Percentiles rank a stretch among this genome's conserved stretches.
Evolutionary conservation across 106 monocot species (phyloP).

Genomic region (Iris macrosiphon): DNA sequence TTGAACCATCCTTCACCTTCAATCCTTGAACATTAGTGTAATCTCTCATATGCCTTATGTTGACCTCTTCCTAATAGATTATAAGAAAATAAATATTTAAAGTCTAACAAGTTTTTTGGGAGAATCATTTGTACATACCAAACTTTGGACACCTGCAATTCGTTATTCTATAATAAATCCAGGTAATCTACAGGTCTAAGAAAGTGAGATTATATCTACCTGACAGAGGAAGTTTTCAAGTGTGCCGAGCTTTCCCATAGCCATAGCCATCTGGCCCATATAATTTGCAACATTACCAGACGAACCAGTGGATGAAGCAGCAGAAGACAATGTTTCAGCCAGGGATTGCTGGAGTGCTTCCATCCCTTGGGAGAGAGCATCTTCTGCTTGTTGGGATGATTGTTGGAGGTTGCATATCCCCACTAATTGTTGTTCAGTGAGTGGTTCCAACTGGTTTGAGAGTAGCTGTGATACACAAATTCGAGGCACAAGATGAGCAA

Average conservation of each 20-base stretch:
- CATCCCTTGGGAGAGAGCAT: conserved; percentile 54
- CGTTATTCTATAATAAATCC: no score
- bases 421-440: conserved; percentile 42
- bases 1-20: no score
- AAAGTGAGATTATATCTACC: conserved; percentile 9
- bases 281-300: conserved; percentile 63
- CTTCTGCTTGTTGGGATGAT: conserved; percentile 48
- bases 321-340: conserved; percentile 42
- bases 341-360: conserved; percentile 52
- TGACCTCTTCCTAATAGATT: no score
- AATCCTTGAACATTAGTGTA: no score
- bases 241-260: conserved; percentile 66
- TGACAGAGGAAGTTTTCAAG: conserved; percentile 58
- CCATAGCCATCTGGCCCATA: conserved; percentile 78
- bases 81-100: no score
- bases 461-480: conserved; percentile 26
- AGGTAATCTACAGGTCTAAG: no score
- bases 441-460: conserved; percentile 34
- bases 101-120: no score
- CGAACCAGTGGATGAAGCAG: conserved; percentile 27
- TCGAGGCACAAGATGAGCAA: no score
- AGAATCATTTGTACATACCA: no score
- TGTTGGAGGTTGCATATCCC: conserved; percentile 41
- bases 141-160: no score
- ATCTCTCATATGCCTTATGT: no score